These are phyloP conservation scores for Saccharomycopsis fibuligera DNA, from an alignment of 805 yeast genomes.

Conservation along the genomic window DNA sequence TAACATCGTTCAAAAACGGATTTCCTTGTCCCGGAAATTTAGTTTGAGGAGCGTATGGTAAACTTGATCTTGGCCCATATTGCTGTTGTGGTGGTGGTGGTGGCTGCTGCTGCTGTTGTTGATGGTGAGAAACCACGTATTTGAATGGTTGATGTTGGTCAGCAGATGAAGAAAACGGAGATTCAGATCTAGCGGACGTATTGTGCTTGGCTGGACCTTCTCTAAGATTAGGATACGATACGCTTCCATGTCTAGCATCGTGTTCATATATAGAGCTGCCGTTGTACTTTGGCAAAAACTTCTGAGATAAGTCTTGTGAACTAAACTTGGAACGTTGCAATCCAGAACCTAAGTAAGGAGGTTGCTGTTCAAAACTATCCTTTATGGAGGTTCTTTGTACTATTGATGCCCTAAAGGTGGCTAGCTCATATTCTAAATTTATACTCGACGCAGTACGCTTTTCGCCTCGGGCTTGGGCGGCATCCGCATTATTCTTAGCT, in stretches of 20 bases:
- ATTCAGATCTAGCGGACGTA: not conserved
- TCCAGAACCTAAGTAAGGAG: not conserved
- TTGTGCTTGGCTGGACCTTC: not conserved
- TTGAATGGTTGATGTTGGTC: not conserved
- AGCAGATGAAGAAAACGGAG: not conserved
- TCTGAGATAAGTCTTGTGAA: not conserved
- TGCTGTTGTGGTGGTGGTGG: not conserved
- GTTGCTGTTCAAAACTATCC: not conserved
- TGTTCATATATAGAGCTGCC: not conserved
- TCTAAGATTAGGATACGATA: not conserved
- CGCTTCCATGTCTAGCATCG: not conserved
- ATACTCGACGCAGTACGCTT: not conserved
- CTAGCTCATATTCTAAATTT: conserved; percentile 8
- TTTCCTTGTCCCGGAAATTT: conserved; percentile 9
- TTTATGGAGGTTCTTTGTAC: conserved; percentile 1
- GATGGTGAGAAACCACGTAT: not conserved
- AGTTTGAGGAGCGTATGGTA: not conserved
- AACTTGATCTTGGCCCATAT: conserved; percentile 1
- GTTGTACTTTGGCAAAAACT: not conserved
- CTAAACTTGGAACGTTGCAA: not conserved
- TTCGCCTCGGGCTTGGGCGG: not conserved
- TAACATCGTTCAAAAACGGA: conserved; percentile 9
- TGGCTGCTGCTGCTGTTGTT: too few relatives aligned
- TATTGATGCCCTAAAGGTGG: conserved; percentile 4
- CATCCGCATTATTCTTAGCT: too few relatives aligned